Conservation (phyloP, 192 early-diverging fungal species). For the Backusella sp. region DNA sequence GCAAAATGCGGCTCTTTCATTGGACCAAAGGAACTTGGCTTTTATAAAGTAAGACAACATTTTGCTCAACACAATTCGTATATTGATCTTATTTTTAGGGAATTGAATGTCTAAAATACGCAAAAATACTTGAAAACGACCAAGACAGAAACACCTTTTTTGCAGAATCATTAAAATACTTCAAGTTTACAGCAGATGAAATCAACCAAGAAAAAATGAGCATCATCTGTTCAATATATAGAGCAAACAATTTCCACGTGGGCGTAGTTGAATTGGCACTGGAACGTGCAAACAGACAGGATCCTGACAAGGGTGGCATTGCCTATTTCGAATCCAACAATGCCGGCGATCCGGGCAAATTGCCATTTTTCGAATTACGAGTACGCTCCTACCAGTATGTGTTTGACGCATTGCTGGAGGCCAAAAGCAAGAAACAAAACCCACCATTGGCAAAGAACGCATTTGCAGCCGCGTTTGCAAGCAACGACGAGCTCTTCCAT, state of each 20-base stretch:
- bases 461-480: slow-evolving; percentile 13
- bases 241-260: slow-evolving; percentile 15
- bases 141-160: slow-evolving; percentile 14
- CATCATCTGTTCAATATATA: slow-evolving; percentile 15
- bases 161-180: slow-evolving; percentile 12
- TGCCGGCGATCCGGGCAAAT: neutral
- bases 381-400: neutral
- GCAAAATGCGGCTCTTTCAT: slow-evolving; percentile 18
- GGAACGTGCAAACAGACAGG: slow-evolving; percentile 21
- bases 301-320: slow-evolving; percentile 20
- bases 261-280: slow-evolving; percentile 30
- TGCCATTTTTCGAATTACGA: slow-evolving; percentile 14
- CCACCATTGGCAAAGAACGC: neutral
- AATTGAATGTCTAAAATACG: slow-evolving; percentile 19
- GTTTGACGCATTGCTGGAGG: neutral
- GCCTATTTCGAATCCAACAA: slow-evolving; percentile 10
- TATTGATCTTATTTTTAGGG: slow-evolving; percentile 11
- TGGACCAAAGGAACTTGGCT: slow-evolving; percentile 18
- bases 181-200: slow-evolving; percentile 21
- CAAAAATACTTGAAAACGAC: slow-evolving; percentile 1
- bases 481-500: slow-evolving; percentile 27
- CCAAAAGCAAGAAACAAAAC: neutral
- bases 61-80: neutral
- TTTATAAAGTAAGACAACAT: slow-evolving; percentile 30
- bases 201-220: slow-evolving; percentile 13